Conservation (phyloP, 176 grass and related monocot genomes). For the barley (Hordeum vulgare) region DNA sequence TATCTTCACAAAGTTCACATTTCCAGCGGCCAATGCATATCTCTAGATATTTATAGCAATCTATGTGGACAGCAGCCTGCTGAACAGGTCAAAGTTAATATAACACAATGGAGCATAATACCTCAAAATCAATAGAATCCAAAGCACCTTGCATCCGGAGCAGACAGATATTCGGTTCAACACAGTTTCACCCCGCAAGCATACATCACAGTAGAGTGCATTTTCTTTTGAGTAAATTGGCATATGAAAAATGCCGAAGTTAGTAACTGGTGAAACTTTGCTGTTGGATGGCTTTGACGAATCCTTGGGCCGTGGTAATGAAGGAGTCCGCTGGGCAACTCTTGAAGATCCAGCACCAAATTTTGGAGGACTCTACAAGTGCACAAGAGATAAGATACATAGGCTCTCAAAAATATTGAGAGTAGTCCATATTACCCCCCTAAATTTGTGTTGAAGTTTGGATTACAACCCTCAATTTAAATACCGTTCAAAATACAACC, state of each 20-base stretch:
- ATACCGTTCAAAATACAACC: neutral
- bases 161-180: conserved; percentile 94
- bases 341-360: conserved; percentile 40
- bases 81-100: conserved; percentile 29
- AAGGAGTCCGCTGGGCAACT: conserved; percentile 28
- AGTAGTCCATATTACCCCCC: neutral
- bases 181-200: conserved; percentile 70
- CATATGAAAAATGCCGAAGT: conserved; percentile 61
- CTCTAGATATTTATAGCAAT: conserved; percentile 75
- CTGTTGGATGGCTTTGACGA: conserved; percentile 39
- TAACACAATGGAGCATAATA: neutral
- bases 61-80: conserved; percentile 92
- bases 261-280: conserved; percentile 60
- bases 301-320: conserved; percentile 46
- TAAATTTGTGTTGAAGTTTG: neutral
- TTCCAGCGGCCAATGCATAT: conserved; percentile 73
- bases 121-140: conserved; percentile 13
- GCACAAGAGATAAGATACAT: conserved; percentile 19
- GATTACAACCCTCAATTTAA: neutral
- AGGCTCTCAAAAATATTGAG: neutral
- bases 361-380: conserved; percentile 42
- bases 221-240: conserved; percentile 78
- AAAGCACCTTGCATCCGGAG: conserved; percentile 81
- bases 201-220: conserved; percentile 75
- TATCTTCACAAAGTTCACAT: conserved; percentile 84